These are phyloP conservation scores for Polyplosphaeria fusca DNA, from an alignment of 495 filamentous ascomycete species.

Conservation along the genomic window DNA sequence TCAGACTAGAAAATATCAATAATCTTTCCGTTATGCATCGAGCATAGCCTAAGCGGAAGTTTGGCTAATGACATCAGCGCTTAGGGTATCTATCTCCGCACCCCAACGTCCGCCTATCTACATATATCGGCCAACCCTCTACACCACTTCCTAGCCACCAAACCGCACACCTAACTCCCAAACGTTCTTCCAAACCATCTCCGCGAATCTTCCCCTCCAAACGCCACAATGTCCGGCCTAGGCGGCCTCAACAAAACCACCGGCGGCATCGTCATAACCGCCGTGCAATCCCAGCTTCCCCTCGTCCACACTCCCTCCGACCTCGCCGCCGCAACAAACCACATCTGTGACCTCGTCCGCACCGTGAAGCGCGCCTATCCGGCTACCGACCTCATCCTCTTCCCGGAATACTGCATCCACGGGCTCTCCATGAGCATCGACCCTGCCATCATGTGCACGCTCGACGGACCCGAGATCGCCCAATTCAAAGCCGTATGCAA, in stretches of 20 bases:
- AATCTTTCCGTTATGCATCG: too few relatives aligned
- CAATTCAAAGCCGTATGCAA: slow-evolving; percentile 25
- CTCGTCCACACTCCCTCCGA: slow-evolving; percentile 6
- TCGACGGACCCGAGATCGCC: slow-evolving; percentile 25
- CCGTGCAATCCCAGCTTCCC: slow-evolving; percentile 28
- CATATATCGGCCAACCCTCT: too few relatives aligned
- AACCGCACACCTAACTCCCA: too few relatives aligned
- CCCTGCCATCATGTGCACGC: slow-evolving; percentile 20
- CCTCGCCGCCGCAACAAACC: slow-evolving; percentile 11
- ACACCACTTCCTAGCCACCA: too few relatives aligned
- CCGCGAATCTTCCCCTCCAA: too few relatives aligned
- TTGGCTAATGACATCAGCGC: too few relatives aligned
- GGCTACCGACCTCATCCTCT: slow-evolving; percentile 26
- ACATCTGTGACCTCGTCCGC: slow-evolving; percentile 18
- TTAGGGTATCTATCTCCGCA: too few relatives aligned
- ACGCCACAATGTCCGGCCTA: slow-evolving; percentile 28
- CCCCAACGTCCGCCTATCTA: too few relatives aligned
- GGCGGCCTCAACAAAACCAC: slow-evolving; percentile 29
- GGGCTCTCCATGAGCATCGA: slow-evolving; percentile 24
- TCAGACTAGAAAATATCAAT: too few relatives aligned
- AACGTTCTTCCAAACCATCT: too few relatives aligned
- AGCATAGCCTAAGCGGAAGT: too few relatives aligned
- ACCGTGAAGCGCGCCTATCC: slow-evolving; percentile 18
- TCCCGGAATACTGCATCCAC: slow-evolving; percentile 31
- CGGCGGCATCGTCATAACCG: slow-evolving; percentile 21